These are phyloP conservation scores for Crithidia expoeki DNA, from an alignment of 208 protist genomes.

Conservation along the genomic window DNA sequence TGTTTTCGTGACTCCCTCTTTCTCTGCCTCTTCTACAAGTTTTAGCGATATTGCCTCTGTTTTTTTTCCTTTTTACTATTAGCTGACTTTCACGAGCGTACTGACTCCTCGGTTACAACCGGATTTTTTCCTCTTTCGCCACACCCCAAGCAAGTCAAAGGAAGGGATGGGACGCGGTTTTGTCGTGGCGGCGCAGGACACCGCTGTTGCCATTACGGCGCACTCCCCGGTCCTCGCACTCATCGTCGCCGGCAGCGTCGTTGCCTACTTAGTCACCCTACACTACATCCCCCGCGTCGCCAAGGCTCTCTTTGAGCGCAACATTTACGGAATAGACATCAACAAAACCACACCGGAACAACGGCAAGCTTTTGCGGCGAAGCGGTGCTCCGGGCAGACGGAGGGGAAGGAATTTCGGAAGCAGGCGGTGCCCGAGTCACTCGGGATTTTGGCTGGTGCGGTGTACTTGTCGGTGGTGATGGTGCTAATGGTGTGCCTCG, in stretches of 20 bases:
- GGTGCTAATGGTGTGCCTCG: constrained; percentile 38
- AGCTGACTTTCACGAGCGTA: background rate
- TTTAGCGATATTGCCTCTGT: too few species aligned
- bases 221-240: constrained; percentile 55
- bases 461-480: constrained; percentile 82
- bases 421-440: constrained; percentile 68
- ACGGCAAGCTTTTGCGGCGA: constrained; percentile 49
- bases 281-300: constrained; percentile 70
- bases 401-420: constrained; percentile 40
- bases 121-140: background rate
- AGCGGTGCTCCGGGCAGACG: constrained; percentile 37
- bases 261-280: constrained; percentile 64
- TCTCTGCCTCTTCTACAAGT: too few species aligned
- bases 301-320: constrained; percentile 71
- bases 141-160: background rate
- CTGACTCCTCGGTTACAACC: too few species aligned
- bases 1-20: too few species aligned
- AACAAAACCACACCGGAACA: constrained; percentile 92
- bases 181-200: constrained; percentile 16
- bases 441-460: constrained; percentile 77
- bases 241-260: constrained; percentile 51
- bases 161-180: constrained; percentile 4
- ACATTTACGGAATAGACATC: constrained; percentile 95
- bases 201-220: constrained; percentile 31
- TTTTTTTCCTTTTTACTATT: background rate